Base-by-base conservation (phyloP, 2,329 filamentous ascomycete genomes). In the Hypoxylon sp. region DNA sequence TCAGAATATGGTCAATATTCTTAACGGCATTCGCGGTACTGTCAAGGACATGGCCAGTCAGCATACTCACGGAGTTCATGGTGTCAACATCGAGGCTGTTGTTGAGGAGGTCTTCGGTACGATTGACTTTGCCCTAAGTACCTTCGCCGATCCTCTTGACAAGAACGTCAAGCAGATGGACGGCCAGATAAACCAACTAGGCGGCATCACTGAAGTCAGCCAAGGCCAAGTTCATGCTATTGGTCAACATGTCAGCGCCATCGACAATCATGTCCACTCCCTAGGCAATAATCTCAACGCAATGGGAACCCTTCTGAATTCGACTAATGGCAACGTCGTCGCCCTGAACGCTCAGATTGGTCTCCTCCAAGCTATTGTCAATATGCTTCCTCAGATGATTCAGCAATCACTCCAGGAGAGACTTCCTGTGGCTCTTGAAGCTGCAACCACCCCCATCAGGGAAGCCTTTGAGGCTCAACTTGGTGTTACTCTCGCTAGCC, bases 11-110 rank as follows among this genome's bases (percentile, higher is more conserved):
- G 22, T 50, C 20, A 56, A 60, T 2, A 37, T 77, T 17, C 35
- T 77, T 4, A 37, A 53, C 0, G 68, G 73, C 27, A 68, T 70
- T 37, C 56, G 51, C 10, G 60, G 31, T 53, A 54, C 53, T 6
- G 54, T 72, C 54, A 66, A 33, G 0, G 50, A 67, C 1, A 68
- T 70, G 70, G 57, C 56, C 2, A 20, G 82, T 72, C 53, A 87
- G 77, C 67, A 81, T 76, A 11, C 83, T 79, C 7, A 81, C 79
- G 63, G 59, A 1, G 10, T 53, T 0, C 7, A 70, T 3, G 62
- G 30, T n/a, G 48, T 58, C 14, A 57, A 71, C 17, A 0, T 71
- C 1, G 69, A 63, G 3, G n/a, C 44, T 7, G 70, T 77, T 10
- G 53, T 78, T 53, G 65, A 74, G 2, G 35, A 30, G 1, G 70